Evolutionary conservation across 2,329 filamentous ascomycete species (phyloP), one percentile per base, ranked within the genome.

Genomic region (Arthrobotrys entomopaga): DNA sequence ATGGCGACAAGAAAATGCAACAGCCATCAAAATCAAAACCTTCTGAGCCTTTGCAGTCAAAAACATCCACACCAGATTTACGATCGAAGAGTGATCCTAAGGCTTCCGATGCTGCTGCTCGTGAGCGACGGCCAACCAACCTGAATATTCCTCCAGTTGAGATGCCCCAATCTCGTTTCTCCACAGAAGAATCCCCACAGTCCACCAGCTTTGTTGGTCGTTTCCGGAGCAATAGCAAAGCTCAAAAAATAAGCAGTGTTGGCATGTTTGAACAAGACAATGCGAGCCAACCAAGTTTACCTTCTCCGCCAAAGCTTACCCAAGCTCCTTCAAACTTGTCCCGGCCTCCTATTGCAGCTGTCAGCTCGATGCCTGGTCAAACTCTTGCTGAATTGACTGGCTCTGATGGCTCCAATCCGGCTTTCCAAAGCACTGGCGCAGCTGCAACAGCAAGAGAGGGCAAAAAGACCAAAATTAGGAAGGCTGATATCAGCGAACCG

Each of bases 141-240:
- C 38, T 73, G 46, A 58, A 48, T 19, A 63, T 73, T 26, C 56
- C 69, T 38, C 22, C 61, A 6, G 48, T n/a, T 11, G 69, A 73
- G 3, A 43, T 58, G 2, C 29, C 56, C 0, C 69, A 61, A 24
- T 73, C 69, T n/a, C 26, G 61, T 20, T 73, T 73, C 19, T 73
- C 69, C 2, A 65, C 69, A 15, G 69, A 73, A 10, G 69, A 73
- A 19, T 73, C 69, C 11, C 69, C 69, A 13, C 69, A 73, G 16
- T 49, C 57, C 5, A 57, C 65, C 11, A 65, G 61, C 29, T 73
- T 73, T 15, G 60, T 61, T 20, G 61, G 61, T 5, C 69, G 69
- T 22, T 73, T 73, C 43, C 61, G 69, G 34, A 73, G 69, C 42
- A 63, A 65, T 34, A 73, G 69, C 56, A 73, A 73, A 58, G 61